phyloP scores from a whole-genome alignment of 2,329 filamentous ascomycete genomes.

The Ceratocystis alfenasii region DNA sequence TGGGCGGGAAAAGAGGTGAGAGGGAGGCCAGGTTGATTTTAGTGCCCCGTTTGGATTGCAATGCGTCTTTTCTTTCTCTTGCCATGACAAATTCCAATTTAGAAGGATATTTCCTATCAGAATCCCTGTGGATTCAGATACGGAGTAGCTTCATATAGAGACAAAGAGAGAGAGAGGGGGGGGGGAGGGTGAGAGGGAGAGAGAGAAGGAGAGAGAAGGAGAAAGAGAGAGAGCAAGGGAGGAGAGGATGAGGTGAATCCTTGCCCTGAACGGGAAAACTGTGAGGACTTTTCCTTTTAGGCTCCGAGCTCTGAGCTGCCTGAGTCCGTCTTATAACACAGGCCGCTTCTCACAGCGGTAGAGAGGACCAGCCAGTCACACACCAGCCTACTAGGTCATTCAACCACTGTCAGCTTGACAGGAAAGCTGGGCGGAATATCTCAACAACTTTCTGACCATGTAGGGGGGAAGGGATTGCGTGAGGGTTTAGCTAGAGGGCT shows the following conservation, averaged over 20 bases:
- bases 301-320: neutral
- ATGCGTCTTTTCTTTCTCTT: constrained; percentile 13
- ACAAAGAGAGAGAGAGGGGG: too few species aligned
- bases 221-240: neutral
- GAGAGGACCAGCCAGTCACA: neutral
- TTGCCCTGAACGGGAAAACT: neutral
- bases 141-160: too few species aligned
- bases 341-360: neutral
- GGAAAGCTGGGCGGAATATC: constrained; percentile 1
- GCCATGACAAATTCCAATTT: constrained; percentile 6
- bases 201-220: too few species aligned
- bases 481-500: neutral
- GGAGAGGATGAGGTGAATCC: constrained; percentile 2
- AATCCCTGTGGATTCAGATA: constrained; percentile 1
- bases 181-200: too few species aligned
- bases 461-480: neutral
- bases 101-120: constrained; percentile 4
- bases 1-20: neutral
- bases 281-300: constrained; percentile 8
- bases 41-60: neutral
- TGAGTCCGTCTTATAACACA: constrained; percentile 5
- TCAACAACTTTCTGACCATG: neutral
- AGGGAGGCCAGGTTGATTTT: neutral
- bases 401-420: neutral
- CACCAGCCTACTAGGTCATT: neutral